Evolutionary conservation across 2,329 filamentous ascomycete genomes (phyloP).

Genomic region (Aspergillus vadensis): DNA sequence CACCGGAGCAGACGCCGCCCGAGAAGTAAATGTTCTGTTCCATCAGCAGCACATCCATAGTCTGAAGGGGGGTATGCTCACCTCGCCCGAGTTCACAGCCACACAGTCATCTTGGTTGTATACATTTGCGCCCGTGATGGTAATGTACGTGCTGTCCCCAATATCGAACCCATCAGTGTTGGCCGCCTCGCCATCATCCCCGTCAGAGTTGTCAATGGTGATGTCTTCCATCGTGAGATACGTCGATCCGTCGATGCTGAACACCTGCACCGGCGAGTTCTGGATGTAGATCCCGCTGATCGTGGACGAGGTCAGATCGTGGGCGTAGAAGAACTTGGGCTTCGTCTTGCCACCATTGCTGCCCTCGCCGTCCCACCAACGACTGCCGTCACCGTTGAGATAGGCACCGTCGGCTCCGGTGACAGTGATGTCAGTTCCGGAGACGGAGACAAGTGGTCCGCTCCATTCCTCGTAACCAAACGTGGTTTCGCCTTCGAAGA

Average conservation of each 20-base stretch:
- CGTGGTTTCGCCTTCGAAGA: constrained; percentile 66
- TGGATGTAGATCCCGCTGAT: constrained; percentile 38
- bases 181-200: constrained; percentile 48
- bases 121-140: constrained; percentile 54
- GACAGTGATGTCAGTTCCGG: constrained; percentile 58
- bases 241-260: constrained; percentile 47
- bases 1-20: constrained; percentile 34
- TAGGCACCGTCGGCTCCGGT: constrained; percentile 53
- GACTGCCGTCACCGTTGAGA: constrained; percentile 58
- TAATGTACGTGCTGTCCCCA: constrained; percentile 48
- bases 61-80: background rate
- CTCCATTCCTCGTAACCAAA: constrained; percentile 67
- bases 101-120: constrained; percentile 64
- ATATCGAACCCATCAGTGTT: constrained; percentile 56
- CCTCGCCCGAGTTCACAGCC: constrained; percentile 58
- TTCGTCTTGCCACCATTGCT: constrained; percentile 64
- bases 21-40: constrained; percentile 22
- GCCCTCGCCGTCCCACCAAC: constrained; percentile 65
- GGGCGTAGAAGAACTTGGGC: constrained; percentile 65
- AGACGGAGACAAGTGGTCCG: constrained; percentile 64
- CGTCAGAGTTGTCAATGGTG: constrained; percentile 60
- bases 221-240: constrained; percentile 54
- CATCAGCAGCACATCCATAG: background rate
- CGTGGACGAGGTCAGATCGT: constrained; percentile 33
- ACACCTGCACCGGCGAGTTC: constrained; percentile 42